Evolutionary conservation across 768 basidiomycete species (phyloP), one percentile per base, ranked within the genome.

Genomic region (Mycena rebaudengoi): DNA sequence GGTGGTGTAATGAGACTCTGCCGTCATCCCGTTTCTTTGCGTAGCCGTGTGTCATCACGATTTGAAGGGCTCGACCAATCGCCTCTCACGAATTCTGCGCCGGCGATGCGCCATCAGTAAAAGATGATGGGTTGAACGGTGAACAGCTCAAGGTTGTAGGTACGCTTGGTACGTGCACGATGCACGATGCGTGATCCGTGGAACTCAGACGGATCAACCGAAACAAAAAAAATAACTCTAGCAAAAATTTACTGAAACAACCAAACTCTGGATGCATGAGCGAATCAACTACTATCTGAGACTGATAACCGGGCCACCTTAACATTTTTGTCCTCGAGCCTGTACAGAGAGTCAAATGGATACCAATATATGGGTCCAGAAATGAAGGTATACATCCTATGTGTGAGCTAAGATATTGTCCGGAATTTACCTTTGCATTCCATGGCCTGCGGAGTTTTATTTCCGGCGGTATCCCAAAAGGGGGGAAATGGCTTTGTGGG

Each of bases 1-100:
- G 46, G 37, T 56, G n/a, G n/a, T n/a, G 43, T 44, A 44, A 44
- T 44, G 43, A 44, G 43, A 44, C n/a, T n/a, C n/a, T n/a, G n/a
- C n/a, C n/a, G n/a, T n/a, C n/a, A n/a, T 44, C 43, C 43, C 43
- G 43, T 44, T 44, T 44, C 43, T 44, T 44, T 25, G 43, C 20
- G 43, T 44, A 44, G 43, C n/a, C 43, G 43, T 44, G 43, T 44
- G 43, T 44, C 43, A 44, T 44, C 43, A 44, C 43, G 43, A 44
- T 44, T 44, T 44, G 43, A 44, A 44, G 43, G 43, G 43, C 20
- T 44, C 43, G 43, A 44, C 43, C 43, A 44, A 44, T 44, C 43
- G 43, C 43, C 43, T 13, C 43, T 44, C 43, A 44, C 43, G 43
- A 44, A 44, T 44, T 44, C 26, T 25, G 43, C 43, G 43, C 43